A percentile compares a stretch with the other conserved stretches of the same genome.
These are phyloP conservation scores for Gossypium laxum DNA, from an alignment of 441 rosid species.

Conservation along the genomic window DNA sequence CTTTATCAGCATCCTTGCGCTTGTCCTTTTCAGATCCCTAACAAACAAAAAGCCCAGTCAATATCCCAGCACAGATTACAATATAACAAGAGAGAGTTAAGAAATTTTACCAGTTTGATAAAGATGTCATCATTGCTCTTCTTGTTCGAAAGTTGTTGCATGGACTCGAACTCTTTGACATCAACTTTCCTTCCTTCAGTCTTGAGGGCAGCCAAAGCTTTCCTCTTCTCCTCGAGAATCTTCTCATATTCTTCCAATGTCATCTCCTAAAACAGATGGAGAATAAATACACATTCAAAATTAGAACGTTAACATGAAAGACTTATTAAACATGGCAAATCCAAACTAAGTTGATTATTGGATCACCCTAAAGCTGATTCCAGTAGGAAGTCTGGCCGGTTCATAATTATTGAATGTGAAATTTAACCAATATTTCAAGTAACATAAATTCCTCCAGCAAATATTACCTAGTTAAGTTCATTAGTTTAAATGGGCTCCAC, in stretches of 20 bases:
- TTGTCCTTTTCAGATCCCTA: slow-evolving; percentile 93
- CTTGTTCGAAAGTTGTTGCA: slow-evolving; percentile 72
- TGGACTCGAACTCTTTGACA: slow-evolving; percentile 52
- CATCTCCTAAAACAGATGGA: slow-evolving; percentile 44
- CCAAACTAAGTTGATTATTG: not conserved
- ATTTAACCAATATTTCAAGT: not conserved
- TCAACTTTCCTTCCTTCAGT: slow-evolving; percentile 72
- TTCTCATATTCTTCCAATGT: slow-evolving; percentile 87
- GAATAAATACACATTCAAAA: not conserved
- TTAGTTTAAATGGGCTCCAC: not conserved
- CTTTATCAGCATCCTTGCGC: slow-evolving; percentile 72
- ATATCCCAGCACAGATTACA: not conserved
- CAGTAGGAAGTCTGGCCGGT: not conserved
- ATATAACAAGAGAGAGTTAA: not conserved
- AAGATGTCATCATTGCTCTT: slow-evolving; percentile 66
- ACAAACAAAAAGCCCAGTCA: slow-evolving; percentile 14
- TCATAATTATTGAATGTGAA: not conserved
- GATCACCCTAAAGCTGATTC: not conserved
- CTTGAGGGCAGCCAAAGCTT: slow-evolving; percentile 52
- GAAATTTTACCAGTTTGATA: slow-evolving; percentile 60
- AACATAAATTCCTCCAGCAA: not conserved
- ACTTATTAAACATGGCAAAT: not conserved
- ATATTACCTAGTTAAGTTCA: not conserved
- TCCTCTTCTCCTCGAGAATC: slow-evolving; percentile 70
- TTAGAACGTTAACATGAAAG: not conserved